Conservation (phyloP, 345 rosid genomes). For the Populus davidiana region DNA sequence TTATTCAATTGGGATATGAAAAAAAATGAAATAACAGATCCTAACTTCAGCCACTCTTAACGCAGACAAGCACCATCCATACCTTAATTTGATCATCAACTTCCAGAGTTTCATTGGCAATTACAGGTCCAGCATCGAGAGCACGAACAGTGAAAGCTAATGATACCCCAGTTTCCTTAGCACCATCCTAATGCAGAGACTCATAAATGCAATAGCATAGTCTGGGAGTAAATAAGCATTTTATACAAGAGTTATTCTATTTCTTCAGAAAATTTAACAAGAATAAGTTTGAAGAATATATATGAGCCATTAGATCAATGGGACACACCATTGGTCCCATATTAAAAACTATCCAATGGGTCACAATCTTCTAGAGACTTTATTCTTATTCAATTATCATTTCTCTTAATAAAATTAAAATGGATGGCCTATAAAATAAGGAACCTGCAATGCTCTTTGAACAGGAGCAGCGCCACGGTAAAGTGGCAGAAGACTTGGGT, state of each 20-base stretch:
- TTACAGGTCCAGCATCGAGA: conserved; percentile 90
- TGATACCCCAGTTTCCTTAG: conserved; percentile 82
- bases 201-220: conserved; percentile 18
- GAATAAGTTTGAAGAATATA: no score
- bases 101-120: conserved; percentile 52
- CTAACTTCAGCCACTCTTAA: neutral
- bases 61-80: neutral
- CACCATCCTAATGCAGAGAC: conserved; percentile 70
- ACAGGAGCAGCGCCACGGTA: conserved; percentile 99
- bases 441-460: conserved; percentile 85
- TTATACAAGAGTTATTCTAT: neutral
- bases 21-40: neutral
- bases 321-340: no score
- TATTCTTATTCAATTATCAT: no score
- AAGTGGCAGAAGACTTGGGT: conserved; percentile 80
- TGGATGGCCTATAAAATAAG: conserved; percentile 4
- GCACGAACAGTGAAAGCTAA: conserved; percentile 80
- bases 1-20: neutral
- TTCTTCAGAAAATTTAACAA: no score
- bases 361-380: no score
- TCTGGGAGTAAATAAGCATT: conserved; percentile 8
- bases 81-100: conserved; percentile 89
- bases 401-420: neutral
- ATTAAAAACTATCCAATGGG: no score
- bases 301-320: no score